Conservation (phyloP, 2,329 filamentous ascomycete species). For the Fusarium duplospermum region DNA sequence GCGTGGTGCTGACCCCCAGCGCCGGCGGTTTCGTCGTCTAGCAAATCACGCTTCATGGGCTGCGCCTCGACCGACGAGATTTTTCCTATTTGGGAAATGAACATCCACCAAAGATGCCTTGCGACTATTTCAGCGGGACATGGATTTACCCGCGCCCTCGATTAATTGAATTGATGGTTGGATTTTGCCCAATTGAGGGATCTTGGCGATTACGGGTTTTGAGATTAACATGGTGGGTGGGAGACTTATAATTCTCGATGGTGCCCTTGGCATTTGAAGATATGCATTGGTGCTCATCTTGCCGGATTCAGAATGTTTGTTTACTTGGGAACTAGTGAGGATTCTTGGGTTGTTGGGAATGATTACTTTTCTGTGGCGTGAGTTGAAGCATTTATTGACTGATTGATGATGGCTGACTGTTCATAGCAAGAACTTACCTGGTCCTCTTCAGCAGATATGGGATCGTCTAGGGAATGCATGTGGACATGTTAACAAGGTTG, state of each 20-base stretch:
- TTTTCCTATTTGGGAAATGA: conserved; percentile 4
- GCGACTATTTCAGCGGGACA: conserved; percentile 3
- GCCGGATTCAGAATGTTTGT: conserved; percentile 11
- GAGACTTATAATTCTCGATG: not conserved
- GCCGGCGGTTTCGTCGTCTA: not conserved
- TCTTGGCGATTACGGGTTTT: not conserved
- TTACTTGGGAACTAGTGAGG: conserved; percentile 12
- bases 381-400: not conserved
- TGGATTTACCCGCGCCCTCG: not conserved
- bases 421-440: conserved; percentile 12
- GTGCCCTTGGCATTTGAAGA: not conserved
- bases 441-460: conserved; percentile 20
- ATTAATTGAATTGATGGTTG: not conserved
- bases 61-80: not conserved
- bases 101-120: conserved; percentile 3
- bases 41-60: not conserved
- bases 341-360: conserved; percentile 26
- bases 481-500: not conserved
- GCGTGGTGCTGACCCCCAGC: not conserved
- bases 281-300: not conserved
- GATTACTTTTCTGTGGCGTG: conserved; percentile 22
- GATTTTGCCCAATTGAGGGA: not conserved
- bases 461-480: conserved; percentile 13
- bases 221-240: not conserved
- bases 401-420: not conserved